Conservation (phyloP, 2,329 filamentous ascomycete species). For the Colletotrichum tabaci region DNA sequence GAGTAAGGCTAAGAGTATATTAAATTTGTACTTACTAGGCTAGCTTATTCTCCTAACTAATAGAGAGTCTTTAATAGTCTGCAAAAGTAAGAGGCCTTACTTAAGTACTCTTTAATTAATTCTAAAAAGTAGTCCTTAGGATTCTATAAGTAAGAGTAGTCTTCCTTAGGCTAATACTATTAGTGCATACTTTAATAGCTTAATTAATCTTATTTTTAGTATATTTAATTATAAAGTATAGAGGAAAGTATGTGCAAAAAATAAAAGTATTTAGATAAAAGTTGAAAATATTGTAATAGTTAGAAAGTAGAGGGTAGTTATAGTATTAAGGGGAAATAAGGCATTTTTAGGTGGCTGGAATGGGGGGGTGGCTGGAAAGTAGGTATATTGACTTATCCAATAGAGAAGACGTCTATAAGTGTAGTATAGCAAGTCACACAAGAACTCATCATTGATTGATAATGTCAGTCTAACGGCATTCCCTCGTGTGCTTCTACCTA, state of each 20-base stretch:
- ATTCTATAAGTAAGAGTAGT: no score
- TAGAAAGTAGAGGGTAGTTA: no score
- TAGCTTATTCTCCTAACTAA: conserved; percentile 18
- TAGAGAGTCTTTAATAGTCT: no score
- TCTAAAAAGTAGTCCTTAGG: no score
- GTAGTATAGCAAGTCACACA: neutral
- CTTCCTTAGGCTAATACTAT: conserved; percentile 5
- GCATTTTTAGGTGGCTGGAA: no score
- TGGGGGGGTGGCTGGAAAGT: no score
- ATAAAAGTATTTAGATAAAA: no score
- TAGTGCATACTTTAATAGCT: conserved; percentile 40
- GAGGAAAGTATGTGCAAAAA: neutral
- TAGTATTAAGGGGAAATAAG: no score
- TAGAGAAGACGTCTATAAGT: neutral
- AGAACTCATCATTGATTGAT: neutral
- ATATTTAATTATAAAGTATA: neutral
- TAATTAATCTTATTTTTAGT: neutral
- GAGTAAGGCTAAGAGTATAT: conserved; percentile 24
- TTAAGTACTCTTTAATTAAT: no score
- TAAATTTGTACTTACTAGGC: conserved; percentile 24
- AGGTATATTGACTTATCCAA: neutral
- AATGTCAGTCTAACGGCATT: neutral
- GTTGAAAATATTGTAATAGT: no score
- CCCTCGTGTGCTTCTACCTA: neutral
- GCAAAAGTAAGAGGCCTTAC: no score